Base-by-base conservation (phyloP, 805 yeast species). In the Tetrapisispora arboricola region DNA sequence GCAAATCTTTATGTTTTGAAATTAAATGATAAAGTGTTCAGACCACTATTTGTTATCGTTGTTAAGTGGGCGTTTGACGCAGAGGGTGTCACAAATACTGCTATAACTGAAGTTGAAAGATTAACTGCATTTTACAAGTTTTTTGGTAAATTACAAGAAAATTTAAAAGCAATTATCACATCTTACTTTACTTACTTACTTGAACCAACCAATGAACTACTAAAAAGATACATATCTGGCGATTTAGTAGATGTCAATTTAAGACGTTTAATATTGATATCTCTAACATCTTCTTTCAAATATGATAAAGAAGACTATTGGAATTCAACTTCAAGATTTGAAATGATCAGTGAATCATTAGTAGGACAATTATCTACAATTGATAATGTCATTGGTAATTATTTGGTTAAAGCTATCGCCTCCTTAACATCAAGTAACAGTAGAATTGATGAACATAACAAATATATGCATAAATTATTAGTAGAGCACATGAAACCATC, bases 281-380 rank as follows among this genome's bases (percentile, higher is more conserved):
- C 95, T 0, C 65, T 92, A 47, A 75, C 80, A 0, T 72, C 85
- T 1, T 82, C 96, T 1, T 87, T 92, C 68, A 84, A 80, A 54
- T 81, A 78, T 55, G 96, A 90, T 56, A 84, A 80, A 55, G 95
- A 84, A 52, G 98, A 92, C 54, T 92, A 84, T 66, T 92, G 99
- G 99, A 80, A 83, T 44, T 77, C 86, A 34, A 81, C 80, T 39
- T 75, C 86, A 20, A 76, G 98, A 58, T 92, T 86, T 58, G 94
- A 83, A 30, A 64, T 76, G 39, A 71, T 87, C 20, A 72, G 80
- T 13, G 70, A 62, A 29, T 72, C 82, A 3, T 69, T 92, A 46
- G 65, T 83, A 44, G 64, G 64, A 19, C 96, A 87, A 66, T 66
- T 88, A 47, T 53, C 64, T 6, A 75, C 71, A 51, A 72, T 85